Evolutionary conservation across 768 basidiomycete species (phyloP).

Genomic region (Pleurotus giganteus): DNA sequence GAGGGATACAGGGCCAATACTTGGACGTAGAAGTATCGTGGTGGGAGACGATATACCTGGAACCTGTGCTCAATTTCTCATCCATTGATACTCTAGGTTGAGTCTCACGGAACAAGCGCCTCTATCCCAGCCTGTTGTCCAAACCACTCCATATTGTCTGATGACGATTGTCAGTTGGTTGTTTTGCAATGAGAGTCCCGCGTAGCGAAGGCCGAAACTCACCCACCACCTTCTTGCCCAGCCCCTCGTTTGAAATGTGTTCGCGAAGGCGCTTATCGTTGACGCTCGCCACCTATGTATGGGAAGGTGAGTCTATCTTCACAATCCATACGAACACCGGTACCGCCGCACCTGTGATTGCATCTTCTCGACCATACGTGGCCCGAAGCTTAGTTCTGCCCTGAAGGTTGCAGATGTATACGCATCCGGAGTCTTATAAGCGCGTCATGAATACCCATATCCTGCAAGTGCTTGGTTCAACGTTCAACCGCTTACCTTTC

Average conservation of each 20-base stretch:
- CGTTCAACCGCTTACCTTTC: neutral
- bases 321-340: neutral
- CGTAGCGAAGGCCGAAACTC: neutral
- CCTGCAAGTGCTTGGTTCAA: neutral
- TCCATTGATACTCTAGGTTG: neutral
- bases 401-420: neutral
- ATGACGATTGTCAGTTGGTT: neutral
- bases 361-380: constrained; percentile 8
- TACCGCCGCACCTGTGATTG: neutral
- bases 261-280: neutral
- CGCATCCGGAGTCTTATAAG: neutral
- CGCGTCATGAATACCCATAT: neutral
- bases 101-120: constrained; percentile 2
- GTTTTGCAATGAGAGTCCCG: neutral
- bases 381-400: neutral
- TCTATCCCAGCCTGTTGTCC: constrained; percentile 1
- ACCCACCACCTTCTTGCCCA: neutral
- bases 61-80: neutral
- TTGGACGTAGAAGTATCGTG: constrained; percentile 1
- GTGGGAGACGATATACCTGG: constrained; percentile 5
- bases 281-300: constrained; percentile 1
- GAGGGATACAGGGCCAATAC: constrained; percentile 2
- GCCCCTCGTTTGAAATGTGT: neutral
- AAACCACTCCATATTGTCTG: constrained; percentile 8
- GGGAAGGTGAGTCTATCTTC: neutral